Percentiles rank a stretch among this genome's conserved stretches.
phyloP scores from a whole-genome alignment of 2,329 filamentous ascomycete species.

The Calonectria pteridis region DNA sequence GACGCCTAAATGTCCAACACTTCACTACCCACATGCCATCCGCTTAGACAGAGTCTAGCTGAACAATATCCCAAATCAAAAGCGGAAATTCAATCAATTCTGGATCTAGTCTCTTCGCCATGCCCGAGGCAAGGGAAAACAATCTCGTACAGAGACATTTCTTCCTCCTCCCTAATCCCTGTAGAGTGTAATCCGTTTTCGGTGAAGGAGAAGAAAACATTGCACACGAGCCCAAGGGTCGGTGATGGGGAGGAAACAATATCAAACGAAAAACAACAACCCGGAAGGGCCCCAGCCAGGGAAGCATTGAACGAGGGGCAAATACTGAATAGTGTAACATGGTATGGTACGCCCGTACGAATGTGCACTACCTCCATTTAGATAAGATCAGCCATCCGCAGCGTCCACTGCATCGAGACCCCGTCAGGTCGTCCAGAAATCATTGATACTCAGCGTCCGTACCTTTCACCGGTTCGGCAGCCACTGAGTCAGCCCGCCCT shows the following conservation, averaged over 20 bases:
- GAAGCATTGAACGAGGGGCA: not conserved
- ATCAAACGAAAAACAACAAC: not conserved
- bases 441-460: conserved; percentile 15
- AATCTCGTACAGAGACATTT: not conserved
- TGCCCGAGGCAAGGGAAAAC: not conserved
- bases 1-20: conserved; percentile 3
- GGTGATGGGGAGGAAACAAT: conserved; percentile 14
- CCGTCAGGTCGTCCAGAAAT: conserved; percentile 11
- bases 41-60: conserved; percentile 5
- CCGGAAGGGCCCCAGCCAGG: not conserved
- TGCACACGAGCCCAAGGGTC: not conserved
- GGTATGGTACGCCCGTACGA: not conserved
- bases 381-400: conserved; percentile 33
- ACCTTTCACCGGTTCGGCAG: conserved; percentile 13
- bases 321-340: not conserved
- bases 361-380: conserved; percentile 2
- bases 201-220: not conserved
- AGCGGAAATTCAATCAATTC: conserved; percentile 9
- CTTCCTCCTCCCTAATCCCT: conserved; percentile 3
- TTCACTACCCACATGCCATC: conserved; percentile 16
- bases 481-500: conserved; percentile 13
- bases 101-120: conserved; percentile 21
- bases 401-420: conserved; percentile 39
- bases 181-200: not conserved
- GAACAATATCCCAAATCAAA: conserved; percentile 14